phyloP scores from a whole-genome alignment of 805 yeast genomes.

The Candida cerambycidarum region DNA sequence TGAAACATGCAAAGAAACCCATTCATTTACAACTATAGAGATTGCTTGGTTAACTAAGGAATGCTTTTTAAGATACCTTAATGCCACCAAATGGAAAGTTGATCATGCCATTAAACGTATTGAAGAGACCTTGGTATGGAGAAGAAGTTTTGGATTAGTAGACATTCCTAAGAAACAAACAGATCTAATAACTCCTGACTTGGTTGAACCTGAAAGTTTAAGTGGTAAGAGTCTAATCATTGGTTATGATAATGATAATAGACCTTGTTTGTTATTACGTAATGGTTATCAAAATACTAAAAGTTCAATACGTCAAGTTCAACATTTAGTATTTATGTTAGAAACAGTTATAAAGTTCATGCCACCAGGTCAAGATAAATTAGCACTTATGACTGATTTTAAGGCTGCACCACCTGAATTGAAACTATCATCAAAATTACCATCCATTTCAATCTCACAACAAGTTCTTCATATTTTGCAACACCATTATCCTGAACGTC shows the following conservation, averaged over 20 bases:
- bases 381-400: conserved; percentile 57
- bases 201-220: conserved; percentile 47
- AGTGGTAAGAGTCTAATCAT: conserved; percentile 56
- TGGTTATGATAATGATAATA: conserved; percentile 53
- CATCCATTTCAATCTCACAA: conserved; percentile 50
- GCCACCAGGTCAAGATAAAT: conserved; percentile 60
- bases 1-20: conserved; percentile 20
- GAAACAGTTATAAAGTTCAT: conserved; percentile 51
- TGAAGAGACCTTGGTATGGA: conserved; percentile 51
- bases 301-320: conserved; percentile 52
- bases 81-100: conserved; percentile 53
- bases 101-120: conserved; percentile 45
- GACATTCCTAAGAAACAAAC: conserved; percentile 30
- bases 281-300: conserved; percentile 58
- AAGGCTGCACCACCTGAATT: conserved; percentile 43
- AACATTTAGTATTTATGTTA: conserved; percentile 57
- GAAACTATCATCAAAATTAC: conserved; percentile 43
- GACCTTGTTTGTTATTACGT: conserved; percentile 53
- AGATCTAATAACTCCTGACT: conserved; percentile 33
- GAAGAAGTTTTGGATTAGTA: conserved; percentile 52
- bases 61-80: conserved; percentile 50
- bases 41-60: conserved; percentile 51
- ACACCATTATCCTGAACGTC: conserved; percentile 58
- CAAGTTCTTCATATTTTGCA: conserved; percentile 53
- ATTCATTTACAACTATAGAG: conserved; percentile 31